phyloP scores from a whole-genome alignment of 768 basidiomycete genomes.

The Termitomyces sp. region DNA sequence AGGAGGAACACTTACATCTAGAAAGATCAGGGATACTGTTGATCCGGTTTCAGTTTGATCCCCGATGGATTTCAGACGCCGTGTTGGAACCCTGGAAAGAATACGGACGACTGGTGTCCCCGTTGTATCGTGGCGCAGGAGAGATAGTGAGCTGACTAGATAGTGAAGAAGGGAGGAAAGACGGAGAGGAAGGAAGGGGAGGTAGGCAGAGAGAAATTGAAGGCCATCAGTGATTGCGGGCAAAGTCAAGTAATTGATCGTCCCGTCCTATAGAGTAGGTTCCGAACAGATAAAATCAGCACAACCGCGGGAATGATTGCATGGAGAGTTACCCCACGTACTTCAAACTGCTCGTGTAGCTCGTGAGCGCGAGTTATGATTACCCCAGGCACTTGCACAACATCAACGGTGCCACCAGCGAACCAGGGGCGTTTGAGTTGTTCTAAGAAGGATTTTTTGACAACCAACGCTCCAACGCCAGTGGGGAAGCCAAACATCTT shows the following conservation, averaged over 20 bases:
- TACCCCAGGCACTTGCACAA: slow-evolving; percentile 78
- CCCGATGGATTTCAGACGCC: slow-evolving; percentile 51
- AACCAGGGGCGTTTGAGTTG: slow-evolving; percentile 76
- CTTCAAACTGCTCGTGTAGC: slow-evolving; percentile 77
- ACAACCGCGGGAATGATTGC: background rate
- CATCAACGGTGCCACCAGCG: slow-evolving; percentile 76
- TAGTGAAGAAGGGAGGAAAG: slow-evolving; percentile 67
- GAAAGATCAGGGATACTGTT: slow-evolving; percentile 57
- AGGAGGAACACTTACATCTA: slow-evolving; percentile 44
- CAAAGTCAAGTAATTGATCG: slow-evolving; percentile 76
- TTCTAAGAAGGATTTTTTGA: slow-evolving; percentile 63
- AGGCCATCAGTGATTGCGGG: slow-evolving; percentile 80
- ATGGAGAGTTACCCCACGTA: slow-evolving; percentile 24
- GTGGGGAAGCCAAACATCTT: slow-evolving; percentile 91
- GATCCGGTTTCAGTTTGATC: slow-evolving; percentile 68
- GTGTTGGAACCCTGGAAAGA: slow-evolving; percentile 58
- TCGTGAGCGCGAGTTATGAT: slow-evolving; percentile 58
- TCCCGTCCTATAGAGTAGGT: slow-evolving; percentile 59
- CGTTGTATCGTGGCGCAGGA: slow-evolving; percentile 58
- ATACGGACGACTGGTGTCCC: slow-evolving; percentile 63
- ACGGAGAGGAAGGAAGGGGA: slow-evolving; percentile 75
- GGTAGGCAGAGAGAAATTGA: slow-evolving; percentile 71
- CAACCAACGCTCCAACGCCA: slow-evolving; percentile 76
- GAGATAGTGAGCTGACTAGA: slow-evolving; percentile 51
- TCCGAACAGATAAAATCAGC: background rate